phyloP scores from a whole-genome alignment of 768 basidiomycete species.

The Serendipita indica region DNA sequence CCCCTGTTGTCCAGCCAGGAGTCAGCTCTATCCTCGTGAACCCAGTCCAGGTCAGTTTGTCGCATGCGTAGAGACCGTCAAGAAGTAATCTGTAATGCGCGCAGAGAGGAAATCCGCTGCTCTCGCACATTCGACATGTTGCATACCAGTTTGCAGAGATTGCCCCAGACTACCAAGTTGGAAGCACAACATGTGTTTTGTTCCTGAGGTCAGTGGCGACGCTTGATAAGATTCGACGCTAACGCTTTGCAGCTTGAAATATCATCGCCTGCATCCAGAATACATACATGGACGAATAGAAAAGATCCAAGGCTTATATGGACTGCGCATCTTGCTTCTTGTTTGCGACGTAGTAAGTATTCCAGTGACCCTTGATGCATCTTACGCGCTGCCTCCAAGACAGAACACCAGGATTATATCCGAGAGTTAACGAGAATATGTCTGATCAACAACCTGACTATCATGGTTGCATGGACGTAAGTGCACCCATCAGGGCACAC shows the following conservation, averaged over 20 bases:
- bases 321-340: conserved; percentile 70
- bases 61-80: not conserved
- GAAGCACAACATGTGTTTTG: conserved; percentile 79
- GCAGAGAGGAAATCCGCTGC: conserved; percentile 78
- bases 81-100: conserved; percentile 6
- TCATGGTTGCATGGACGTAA: conserved; percentile 86
- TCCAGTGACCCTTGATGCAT: not conserved
- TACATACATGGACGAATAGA: conserved; percentile 88
- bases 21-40: conserved; percentile 36
- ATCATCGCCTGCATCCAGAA: conserved; percentile 94
- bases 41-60: conserved; percentile 35
- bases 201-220: conserved; percentile 57
- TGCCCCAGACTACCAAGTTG: conserved; percentile 87
- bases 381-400: conserved; percentile 29
- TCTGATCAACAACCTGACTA: conserved; percentile 82
- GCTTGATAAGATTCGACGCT: not conserved
- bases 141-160: conserved; percentile 93
- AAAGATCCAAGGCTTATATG: conserved; percentile 67
- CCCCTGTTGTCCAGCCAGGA: conserved; percentile 51
- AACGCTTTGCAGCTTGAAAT: conserved; percentile 48
- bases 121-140: conserved; percentile 74
- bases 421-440: conserved; percentile 89
- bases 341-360: conserved; percentile 77
- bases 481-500: conserved; percentile 17
- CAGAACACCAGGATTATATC: conserved; percentile 81